A percentile compares a stretch with the other conserved stretches of the same genome.
phyloP scores from a whole-genome alignment of 176 grass and related monocot species.

The Oryza meridionalis region DNA sequence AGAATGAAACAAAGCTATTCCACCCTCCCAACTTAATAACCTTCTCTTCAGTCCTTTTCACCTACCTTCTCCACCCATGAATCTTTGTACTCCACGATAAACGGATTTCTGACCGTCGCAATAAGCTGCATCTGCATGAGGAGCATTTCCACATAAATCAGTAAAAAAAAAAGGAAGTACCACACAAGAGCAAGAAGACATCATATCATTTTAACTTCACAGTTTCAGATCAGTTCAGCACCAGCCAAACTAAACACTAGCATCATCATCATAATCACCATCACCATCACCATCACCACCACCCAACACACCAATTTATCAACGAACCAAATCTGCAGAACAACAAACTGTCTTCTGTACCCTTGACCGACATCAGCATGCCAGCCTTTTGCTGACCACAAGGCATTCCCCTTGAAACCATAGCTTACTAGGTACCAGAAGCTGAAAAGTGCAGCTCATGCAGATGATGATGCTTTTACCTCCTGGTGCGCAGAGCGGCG shows the following conservation, averaged over 20 bases:
- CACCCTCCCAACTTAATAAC: neutral
- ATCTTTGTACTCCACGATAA: conserved; percentile 98
- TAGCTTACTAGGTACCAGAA: conserved; percentile 10
- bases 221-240: conserved; percentile 17
- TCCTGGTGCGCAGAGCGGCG: conserved; percentile 92
- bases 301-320: conserved; percentile 13
- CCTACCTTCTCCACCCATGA: conserved; percentile 98
- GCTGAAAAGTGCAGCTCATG: neutral
- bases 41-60: neutral
- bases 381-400: neutral
- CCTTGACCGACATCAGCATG: conserved; percentile 2
- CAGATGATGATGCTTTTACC: conserved; percentile 53
- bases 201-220: conserved; percentile 1
- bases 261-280: neutral
- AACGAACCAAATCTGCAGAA: neutral
- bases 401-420: conserved; percentile 7
- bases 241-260: conserved; percentile 30
- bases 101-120: conserved; percentile 87
- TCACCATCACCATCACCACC: neutral
- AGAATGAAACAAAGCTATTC: conserved; percentile 32
- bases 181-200: neutral
- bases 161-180: conserved; percentile 20
- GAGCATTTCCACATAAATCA: conserved; percentile 29
- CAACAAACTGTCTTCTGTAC: conserved; percentile 9
- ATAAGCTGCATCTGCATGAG: conserved; percentile 91